Conservation (phyloP, 768 basidiomycete species). For the Pulveroboletus sp. region DNA sequence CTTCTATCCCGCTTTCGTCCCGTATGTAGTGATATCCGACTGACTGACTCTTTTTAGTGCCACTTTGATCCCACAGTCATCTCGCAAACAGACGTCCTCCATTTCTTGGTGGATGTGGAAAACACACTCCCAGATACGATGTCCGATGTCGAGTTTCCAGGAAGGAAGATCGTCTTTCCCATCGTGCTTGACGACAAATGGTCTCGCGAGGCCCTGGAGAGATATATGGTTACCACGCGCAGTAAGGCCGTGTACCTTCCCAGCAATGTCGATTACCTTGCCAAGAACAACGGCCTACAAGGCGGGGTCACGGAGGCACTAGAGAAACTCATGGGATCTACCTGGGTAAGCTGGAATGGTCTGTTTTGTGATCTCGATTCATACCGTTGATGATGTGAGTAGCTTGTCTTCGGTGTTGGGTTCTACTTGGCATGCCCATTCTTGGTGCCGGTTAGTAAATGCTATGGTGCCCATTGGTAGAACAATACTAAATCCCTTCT, state of each 20-base stretch:
- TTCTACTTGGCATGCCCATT: conserved; percentile 68
- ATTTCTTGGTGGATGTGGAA: conserved; percentile 38
- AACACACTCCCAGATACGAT: conserved; percentile 39
- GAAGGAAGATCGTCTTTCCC: conserved; percentile 57
- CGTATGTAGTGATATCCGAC: too few relatives aligned
- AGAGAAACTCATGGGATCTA: conserved; percentile 44
- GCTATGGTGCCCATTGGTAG: background rate
- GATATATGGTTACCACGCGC: conserved; percentile 55
- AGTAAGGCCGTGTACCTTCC: conserved; percentile 64
- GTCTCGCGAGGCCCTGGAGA: conserved; percentile 50
- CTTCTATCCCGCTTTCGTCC: background rate
- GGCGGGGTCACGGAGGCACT: conserved; percentile 43
- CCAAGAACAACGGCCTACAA: conserved; percentile 55
- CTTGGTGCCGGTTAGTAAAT: conserved; percentile 45
- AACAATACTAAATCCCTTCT: background rate
- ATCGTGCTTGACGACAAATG: conserved; percentile 62
- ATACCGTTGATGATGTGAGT: conserved; percentile 12
- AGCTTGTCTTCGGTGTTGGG: conserved; percentile 63
- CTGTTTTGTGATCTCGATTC: background rate
- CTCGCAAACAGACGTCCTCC: conserved; percentile 44
- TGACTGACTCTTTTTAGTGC: conserved; percentile 30
- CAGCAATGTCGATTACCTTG: conserved; percentile 66
- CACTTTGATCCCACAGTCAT: conserved; percentile 46
- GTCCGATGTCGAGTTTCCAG: conserved; percentile 42
- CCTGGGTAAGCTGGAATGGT: conserved; percentile 40